Evolutionary conservation across 1,284 basidiomycete genomes (phyloP).

Genomic region (Fomitopsis palustris): DNA sequence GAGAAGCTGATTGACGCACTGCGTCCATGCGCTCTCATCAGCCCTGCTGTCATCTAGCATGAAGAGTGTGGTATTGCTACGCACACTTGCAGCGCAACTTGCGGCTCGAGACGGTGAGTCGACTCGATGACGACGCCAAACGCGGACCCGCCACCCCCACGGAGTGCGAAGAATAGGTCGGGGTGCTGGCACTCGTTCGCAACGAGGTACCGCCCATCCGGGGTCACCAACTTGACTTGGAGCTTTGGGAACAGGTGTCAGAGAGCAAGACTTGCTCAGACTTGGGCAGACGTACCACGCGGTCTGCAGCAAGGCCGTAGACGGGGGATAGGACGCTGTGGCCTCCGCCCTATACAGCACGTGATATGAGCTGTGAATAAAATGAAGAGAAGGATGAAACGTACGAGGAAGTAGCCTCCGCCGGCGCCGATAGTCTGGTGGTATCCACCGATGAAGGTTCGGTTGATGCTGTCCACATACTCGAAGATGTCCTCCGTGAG

Average conservation of each 20-base stretch:
- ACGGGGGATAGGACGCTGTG: conserved; percentile 38
- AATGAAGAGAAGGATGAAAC: not conserved
- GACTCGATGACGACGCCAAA: conserved; percentile 31
- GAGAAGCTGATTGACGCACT: conserved; percentile 20
- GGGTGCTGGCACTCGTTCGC: conserved; percentile 33
- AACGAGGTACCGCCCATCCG: conserved; percentile 26
- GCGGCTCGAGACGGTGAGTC: conserved; percentile 23
- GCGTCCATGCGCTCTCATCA: not conserved
- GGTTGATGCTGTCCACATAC: conserved; percentile 29
- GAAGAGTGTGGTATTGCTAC: not conserved
- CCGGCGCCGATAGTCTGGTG: conserved; percentile 28
- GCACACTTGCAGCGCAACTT: conserved; percentile 25
- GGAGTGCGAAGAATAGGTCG: conserved; percentile 34
- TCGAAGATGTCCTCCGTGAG: conserved; percentile 27
- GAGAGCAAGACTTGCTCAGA: not conserved
- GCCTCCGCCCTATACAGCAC: conserved; percentile 41
- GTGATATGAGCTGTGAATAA: not conserved
- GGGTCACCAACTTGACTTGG: conserved; percentile 26
- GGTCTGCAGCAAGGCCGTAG: conserved; percentile 36
- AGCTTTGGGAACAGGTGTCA: conserved; percentile 7
- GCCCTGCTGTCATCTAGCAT: conserved; percentile 6
- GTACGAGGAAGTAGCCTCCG: conserved; percentile 29
- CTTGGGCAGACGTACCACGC: conserved; percentile 23
- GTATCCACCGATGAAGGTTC: conserved; percentile 31
- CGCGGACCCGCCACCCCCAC: conserved; percentile 25